phyloP scores from a whole-genome alignment of 768 basidiomycete genomes.

The Mycena epipterygia region DNA sequence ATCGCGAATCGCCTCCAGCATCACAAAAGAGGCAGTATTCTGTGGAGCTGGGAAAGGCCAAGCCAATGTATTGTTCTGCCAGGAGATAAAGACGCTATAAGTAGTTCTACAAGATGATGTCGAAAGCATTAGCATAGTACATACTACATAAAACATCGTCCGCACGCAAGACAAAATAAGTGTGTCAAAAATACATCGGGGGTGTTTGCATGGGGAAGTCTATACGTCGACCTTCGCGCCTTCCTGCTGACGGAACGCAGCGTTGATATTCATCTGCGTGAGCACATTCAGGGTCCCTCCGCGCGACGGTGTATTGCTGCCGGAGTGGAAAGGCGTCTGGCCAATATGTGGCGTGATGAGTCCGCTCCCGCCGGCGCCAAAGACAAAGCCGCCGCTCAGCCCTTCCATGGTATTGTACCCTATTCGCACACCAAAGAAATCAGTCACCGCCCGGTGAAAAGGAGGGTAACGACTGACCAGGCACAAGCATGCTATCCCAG shows the following conservation, averaged over 20 bases:
- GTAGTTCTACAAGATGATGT: constrained; percentile 2
- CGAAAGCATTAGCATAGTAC: neutral
- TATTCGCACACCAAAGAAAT: constrained; percentile 42
- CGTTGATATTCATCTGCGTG: constrained; percentile 63
- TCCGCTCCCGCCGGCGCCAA: constrained; percentile 86
- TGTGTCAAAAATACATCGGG: neutral
- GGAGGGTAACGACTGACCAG: constrained; percentile 62
- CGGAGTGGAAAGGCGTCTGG: constrained; percentile 71
- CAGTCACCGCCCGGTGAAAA: neutral
- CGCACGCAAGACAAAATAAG: neutral
- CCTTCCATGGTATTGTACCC: constrained; percentile 89
- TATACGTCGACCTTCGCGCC: constrained; percentile 24
- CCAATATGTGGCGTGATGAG: constrained; percentile 83
- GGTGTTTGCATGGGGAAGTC: neutral
- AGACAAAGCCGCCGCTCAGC: constrained; percentile 88
- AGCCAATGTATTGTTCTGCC: too few species aligned
- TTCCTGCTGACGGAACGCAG: constrained; percentile 51
- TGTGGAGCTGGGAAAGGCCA: too few species aligned
- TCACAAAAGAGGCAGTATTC: too few species aligned
- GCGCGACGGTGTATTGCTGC: constrained; percentile 61
- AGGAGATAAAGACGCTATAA: neutral
- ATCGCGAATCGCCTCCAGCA: too few species aligned
- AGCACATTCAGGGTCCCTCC: constrained; percentile 41
- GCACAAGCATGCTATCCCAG: constrained; percentile 91
- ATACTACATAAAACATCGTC: constrained; percentile 16